A percentile compares a stretch with the other conserved stretches of the same genome.
phyloP scores from a whole-genome alignment of 106 monocot genomes.

The Dioscorea dumetorum region DNA sequence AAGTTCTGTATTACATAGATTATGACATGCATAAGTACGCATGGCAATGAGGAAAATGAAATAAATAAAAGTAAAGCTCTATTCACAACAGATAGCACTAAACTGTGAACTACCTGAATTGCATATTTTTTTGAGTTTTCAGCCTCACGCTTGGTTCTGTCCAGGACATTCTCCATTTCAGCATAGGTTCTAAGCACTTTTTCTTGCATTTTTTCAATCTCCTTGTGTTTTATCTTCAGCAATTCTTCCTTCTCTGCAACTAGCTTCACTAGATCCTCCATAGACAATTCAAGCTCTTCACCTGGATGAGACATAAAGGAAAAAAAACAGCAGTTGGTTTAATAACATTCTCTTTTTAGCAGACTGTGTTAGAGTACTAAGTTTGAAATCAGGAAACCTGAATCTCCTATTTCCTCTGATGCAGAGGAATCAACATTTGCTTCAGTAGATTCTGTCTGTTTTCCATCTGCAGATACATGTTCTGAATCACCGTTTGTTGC shows the following conservation, averaged over 20 bases:
- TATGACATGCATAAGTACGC: background rate
- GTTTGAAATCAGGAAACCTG: constrained; percentile 11
- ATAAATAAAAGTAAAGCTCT: background rate
- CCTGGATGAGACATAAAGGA: constrained; percentile 23
- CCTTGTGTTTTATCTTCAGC: constrained; percentile 30
- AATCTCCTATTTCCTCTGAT: constrained; percentile 11
- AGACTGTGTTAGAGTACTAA: background rate
- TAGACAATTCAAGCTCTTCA: constrained; percentile 19
- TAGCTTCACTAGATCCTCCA: constrained; percentile 33
- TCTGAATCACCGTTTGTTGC: background rate
- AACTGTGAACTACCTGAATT: constrained; percentile 31
- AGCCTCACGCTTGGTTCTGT: constrained; percentile 45
- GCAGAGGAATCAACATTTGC: constrained; percentile 8
- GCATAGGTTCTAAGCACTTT: constrained; percentile 48
- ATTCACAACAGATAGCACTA: background rate
- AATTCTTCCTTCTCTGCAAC: constrained; percentile 39
- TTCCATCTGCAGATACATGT: background rate
- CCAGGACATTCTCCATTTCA: constrained; percentile 55
- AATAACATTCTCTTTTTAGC: constrained; percentile 4
- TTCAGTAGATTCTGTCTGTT: background rate
- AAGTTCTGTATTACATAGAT: constrained; percentile 48
- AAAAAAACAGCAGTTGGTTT: constrained; percentile 23
- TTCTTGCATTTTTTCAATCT: constrained; percentile 47
- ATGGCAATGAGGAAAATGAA: constrained; percentile 1
- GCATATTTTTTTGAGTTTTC: constrained; percentile 56